phyloP scores from a whole-genome alignment of 768 basidiomycete species.

The Mycena maculata region DNA sequence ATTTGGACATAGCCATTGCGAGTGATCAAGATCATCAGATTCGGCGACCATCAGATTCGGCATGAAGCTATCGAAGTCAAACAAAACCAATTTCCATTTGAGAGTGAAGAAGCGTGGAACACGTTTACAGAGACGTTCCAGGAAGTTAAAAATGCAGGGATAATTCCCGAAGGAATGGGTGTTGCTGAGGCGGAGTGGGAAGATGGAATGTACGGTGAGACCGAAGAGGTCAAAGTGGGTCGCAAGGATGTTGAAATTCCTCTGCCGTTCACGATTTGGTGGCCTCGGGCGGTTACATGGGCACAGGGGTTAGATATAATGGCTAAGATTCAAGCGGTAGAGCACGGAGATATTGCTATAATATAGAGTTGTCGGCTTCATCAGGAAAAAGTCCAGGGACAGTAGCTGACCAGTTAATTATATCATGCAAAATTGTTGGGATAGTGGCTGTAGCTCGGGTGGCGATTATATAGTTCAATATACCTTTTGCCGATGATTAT shows the following conservation, averaged over 20 bases:
- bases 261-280: constrained; percentile 1
- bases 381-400: too few relatives aligned
- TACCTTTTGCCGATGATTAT: too few relatives aligned
- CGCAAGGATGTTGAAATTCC: background rate
- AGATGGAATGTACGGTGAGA: background rate
- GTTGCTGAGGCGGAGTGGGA: constrained; percentile 7
- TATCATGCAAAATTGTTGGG: too few relatives aligned
- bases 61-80: constrained; percentile 4
- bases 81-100: constrained; percentile 30
- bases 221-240: background rate
- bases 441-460: too few relatives aligned
- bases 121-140: background rate
- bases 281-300: background rate
- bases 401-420: too few relatives aligned
- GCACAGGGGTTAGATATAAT: background rate
- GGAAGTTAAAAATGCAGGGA: background rate
- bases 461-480: too few relatives aligned
- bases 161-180: background rate
- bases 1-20: background rate
- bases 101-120: background rate
- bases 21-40: background rate
- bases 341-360: background rate
- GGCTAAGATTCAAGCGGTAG: background rate
- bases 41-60: background rate
- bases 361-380: background rate